phyloP scores from a whole-genome alignment of 768 basidiomycete genomes.

The Tephrocybe sp. region DNA sequence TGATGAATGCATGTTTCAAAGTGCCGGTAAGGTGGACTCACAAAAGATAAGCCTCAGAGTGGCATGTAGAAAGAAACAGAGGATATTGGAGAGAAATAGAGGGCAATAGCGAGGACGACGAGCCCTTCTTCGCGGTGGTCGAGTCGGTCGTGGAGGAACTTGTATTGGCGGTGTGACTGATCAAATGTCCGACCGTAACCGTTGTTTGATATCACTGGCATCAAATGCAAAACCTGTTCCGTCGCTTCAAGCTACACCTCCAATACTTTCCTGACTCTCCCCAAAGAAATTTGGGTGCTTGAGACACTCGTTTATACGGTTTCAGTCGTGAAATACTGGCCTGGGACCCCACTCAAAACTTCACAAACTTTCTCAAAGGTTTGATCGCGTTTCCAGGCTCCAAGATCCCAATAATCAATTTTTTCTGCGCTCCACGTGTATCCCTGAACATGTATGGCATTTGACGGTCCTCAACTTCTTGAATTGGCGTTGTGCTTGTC shows the following conservation, averaged over 20 bases:
- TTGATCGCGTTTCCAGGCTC: not conserved
- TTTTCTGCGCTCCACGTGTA: not conserved
- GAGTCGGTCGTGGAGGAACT: constrained; percentile 1
- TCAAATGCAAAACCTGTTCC: not conserved
- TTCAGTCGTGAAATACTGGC: not conserved
- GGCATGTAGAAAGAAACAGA: constrained; percentile 17
- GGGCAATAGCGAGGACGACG: not conserved
- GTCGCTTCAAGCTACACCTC: not conserved
- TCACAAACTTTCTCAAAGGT: not conserved
- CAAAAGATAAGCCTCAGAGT: constrained; percentile 4
- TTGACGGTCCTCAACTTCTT: not conserved
- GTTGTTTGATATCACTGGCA: constrained; percentile 12
- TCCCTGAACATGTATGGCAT: not conserved
- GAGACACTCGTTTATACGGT: no score
- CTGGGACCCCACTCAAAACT: not conserved
- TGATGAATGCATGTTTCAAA: constrained; percentile 14
- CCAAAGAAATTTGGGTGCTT: no score
- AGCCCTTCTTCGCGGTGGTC: not conserved
- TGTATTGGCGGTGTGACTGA: constrained; percentile 12
- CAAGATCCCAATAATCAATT: not conserved
- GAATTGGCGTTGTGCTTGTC: no score
- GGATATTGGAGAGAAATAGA: not conserved
- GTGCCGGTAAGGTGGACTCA: not conserved
- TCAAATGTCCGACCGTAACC: constrained; percentile 12
- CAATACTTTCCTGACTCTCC: no score